Evolutionary conservation across 2,329 filamentous ascomycete species (phyloP), one percentile per base, ranked within the genome.

Genomic region (Pseudocercospora fuligena): DNA sequence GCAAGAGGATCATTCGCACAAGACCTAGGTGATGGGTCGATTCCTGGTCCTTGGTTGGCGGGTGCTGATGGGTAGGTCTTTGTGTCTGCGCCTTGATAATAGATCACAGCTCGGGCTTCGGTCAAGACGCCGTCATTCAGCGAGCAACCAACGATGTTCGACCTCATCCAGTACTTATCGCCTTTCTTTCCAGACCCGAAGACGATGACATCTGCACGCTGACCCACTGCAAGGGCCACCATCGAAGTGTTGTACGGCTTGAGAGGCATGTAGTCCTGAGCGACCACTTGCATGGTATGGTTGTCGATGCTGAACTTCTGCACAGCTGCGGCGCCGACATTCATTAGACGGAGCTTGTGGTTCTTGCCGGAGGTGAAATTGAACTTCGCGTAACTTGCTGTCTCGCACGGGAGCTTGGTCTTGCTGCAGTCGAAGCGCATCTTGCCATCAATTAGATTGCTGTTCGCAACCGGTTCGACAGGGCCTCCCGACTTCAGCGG

Each of bases 311-410:
- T 73, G 27, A 81, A 77, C 51, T 78, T 74, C 65, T 80, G 76
- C 66, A 72, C 73, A 47, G 75, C 76, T 70, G 81, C 79, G 49
- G 79, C 76, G 19, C 77, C 77, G 1, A 68, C 66, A 70, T 84
- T 84, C 63, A 82, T 74, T 2, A 84, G 73, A 16, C 81, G 78
- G n/a, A 84, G 72, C n/a, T 78, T 73, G 66, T 84, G 82, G 56
- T 76, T 76, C 61, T 82, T 82, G 40, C 81, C 81, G 31, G 65
- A 64, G 8, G 61, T 29, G 29, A 70, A 68, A 3, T 43, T 63
- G 36, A 40, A 40, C 36, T 40, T 40, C 5, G 36, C 36, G n/a
- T 40, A 40, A 14, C 36, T 40, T 40, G 36, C 36, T 1, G 36
- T 40, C 36, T 25, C 36, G 61, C 29, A 57, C 63, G 60, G 60